Base-by-base conservation (phyloP, 169 alveolate genomes). In the Eimeria tenella region DNA sequence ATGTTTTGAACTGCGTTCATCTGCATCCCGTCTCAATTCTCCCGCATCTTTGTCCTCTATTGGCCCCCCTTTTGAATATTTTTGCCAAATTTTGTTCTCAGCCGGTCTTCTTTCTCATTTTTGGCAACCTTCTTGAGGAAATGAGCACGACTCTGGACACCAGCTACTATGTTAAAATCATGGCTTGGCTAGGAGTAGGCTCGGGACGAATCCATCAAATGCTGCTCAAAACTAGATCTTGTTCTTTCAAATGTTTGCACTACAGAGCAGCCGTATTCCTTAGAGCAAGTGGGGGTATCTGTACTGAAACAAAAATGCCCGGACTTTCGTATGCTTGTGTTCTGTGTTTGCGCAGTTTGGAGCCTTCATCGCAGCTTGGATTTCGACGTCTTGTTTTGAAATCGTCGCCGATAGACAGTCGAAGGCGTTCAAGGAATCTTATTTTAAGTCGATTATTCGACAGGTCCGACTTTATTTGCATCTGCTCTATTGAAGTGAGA, bases 151-250 rank as follows among this genome's bases (percentile, higher is more conserved):
- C 86, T 31, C 49, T 71, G 49, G 86, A 88, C 63, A 71, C 82
- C 31, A 60, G 13, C 3, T 60, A 53, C 52, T 71, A 88, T 25
- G 94, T 56, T 42, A 55, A 31, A 25, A 17, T 88, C 15, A 65
- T 88, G 87, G 87, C 77, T 25, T 60, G 68, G 56, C 23, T 88
- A 15, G 94, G 87, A n/a, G 94, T 88, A 56, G 71, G 94, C 58
- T 53, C 10, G 53, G 21, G 31, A 53, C 84, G 68, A 17, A 10
- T 58, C 68, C 11, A 13, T 58, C 68, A 17, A 58, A 63, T 68
- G 49, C 77, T 68, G 77, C 52, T 21, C 25, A 63, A 19, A 13
- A 7, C 17, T 63, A 17, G 74, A 4, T 63, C 42, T 13, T 9
- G 74, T 6, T 11, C 2, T 63, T 63, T 63, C 21, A 63, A 63